A percentile compares a stretch with the other conserved stretches of the same genome.
These are phyloP conservation scores for Clarireedia hainanense DNA, from an alignment of 2,329 filamentous ascomycete species.

Conservation along the genomic window DNA sequence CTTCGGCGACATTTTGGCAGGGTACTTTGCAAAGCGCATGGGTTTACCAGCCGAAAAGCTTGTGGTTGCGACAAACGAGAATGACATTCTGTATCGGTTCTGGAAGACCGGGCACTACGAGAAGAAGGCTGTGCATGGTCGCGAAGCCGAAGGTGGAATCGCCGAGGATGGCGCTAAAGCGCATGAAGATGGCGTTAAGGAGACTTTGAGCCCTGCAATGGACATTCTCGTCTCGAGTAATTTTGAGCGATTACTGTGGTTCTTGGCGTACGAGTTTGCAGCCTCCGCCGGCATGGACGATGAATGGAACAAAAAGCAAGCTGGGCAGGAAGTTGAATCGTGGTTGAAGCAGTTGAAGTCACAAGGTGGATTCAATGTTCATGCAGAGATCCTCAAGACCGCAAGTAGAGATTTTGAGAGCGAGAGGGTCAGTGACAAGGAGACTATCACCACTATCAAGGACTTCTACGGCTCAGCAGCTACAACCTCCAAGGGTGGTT, in stretches of 20 bases:
- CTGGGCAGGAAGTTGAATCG: slow-evolving; percentile 64
- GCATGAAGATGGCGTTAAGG: slow-evolving; percentile 69
- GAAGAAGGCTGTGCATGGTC: slow-evolving; percentile 62
- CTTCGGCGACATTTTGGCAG: slow-evolving; percentile 90
- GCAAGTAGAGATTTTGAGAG: slow-evolving; percentile 74
- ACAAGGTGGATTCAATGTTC: slow-evolving; percentile 75
- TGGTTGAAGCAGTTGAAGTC: slow-evolving; percentile 80
- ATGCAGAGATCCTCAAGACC: slow-evolving; percentile 60
- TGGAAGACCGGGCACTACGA: slow-evolving; percentile 86
- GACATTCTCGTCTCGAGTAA: slow-evolving; percentile 95
- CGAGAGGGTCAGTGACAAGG: slow-evolving; percentile 58
- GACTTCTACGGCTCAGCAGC: slow-evolving; percentile 38
- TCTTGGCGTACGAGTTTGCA: slow-evolving; percentile 69
- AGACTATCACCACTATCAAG: slow-evolving; percentile 63
- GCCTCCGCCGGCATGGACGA: slow-evolving; percentile 52
- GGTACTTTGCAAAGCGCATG: slow-evolving; percentile 89
- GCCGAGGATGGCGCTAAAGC: slow-evolving; percentile 50
- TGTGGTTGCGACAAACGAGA: slow-evolving; percentile 91
- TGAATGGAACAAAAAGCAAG: slow-evolving; percentile 58
- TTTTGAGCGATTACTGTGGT: slow-evolving; percentile 95
- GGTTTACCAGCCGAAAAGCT: slow-evolving; percentile 83
- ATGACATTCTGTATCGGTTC: slow-evolving; percentile 94
- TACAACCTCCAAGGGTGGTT: slow-evolving; percentile 41
- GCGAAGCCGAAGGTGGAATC: slow-evolving; percentile 47
- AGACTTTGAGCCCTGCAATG: slow-evolving; percentile 93